These are phyloP conservation scores for Ogataea haglerorum DNA, from an alignment of 805 yeast species.

Conservation along the genomic window DNA sequence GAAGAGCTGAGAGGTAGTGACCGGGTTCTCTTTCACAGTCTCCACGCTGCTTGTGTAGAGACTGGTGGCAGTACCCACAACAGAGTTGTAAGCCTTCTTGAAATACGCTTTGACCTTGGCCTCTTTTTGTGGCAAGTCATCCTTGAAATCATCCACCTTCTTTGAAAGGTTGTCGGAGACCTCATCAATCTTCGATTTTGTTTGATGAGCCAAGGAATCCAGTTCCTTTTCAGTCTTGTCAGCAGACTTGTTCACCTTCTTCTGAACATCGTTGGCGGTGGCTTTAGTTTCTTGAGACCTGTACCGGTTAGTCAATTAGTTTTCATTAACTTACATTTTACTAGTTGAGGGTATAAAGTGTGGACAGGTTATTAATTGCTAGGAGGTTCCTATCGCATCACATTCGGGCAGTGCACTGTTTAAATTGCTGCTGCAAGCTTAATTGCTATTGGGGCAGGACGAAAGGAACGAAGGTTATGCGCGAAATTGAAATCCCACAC, in stretches of 20 bases:
- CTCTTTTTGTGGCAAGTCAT: slow-evolving; percentile 20
- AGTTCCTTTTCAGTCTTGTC: slow-evolving; percentile 15
- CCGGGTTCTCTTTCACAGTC: slow-evolving; percentile 21
- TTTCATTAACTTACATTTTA: slow-evolving; percentile 7
- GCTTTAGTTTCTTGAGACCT: slow-evolving; percentile 16
- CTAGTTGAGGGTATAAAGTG: background rate
- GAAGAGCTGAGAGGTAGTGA: slow-evolving; percentile 22
- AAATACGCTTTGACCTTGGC: slow-evolving; percentile 16
- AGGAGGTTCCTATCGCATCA: background rate
- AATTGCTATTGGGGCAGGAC: slow-evolving; percentile 10
- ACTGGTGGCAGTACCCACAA: slow-evolving; percentile 11
- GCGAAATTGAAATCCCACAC: background rate
- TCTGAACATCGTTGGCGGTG: slow-evolving; percentile 15
- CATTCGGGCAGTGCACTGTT: slow-evolving; percentile 5
- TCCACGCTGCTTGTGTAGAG: slow-evolving; percentile 14
- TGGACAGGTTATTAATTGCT: slow-evolving; percentile 9
- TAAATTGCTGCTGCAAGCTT: slow-evolving; percentile 9
- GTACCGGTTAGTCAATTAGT: background rate
- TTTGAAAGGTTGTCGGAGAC: slow-evolving; percentile 14
- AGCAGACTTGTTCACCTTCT: slow-evolving; percentile 12
- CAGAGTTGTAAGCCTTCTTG: slow-evolving; percentile 10
- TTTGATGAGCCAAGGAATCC: slow-evolving; percentile 16
- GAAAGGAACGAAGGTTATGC: background rate
- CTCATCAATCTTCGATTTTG: slow-evolving; percentile 17
- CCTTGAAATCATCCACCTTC: slow-evolving; percentile 21